Evolutionary conservation across 345 rosid genomes (phyloP).

Genomic region (Nephelium lappaceum): DNA sequence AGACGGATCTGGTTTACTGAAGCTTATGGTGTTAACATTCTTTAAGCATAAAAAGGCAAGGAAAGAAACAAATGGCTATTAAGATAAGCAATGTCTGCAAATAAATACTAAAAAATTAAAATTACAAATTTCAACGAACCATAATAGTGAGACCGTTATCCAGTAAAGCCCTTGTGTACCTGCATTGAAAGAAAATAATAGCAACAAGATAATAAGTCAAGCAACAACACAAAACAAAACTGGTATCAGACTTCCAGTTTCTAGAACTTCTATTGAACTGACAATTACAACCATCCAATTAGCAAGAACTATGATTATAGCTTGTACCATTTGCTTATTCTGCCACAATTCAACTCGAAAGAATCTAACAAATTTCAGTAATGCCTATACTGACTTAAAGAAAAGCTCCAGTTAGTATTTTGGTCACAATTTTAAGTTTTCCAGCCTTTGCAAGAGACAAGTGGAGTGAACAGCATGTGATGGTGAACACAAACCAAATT

Average conservation of each 20-base stretch:
- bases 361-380: not conserved
- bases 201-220: constrained; percentile 2
- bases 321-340: not conserved
- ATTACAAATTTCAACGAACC: constrained; percentile 45
- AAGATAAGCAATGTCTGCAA: not conserved
- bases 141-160: constrained; percentile 78
- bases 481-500: not conserved
- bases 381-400: not conserved
- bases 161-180: constrained; percentile 81
- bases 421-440: not conserved
- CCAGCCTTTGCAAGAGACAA: not conserved
- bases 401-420: not conserved
- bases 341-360: not conserved
- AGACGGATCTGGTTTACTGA: not conserved
- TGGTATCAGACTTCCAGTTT: not conserved
- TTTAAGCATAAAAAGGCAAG: not conserved
- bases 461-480: not conserved
- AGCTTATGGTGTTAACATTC: not conserved
- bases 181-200: constrained; percentile 35
- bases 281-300: not conserved
- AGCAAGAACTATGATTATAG: not conserved
- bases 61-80: not conserved
- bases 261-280: not conserved
- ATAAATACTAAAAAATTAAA: not conserved
- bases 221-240: not conserved